Conservation (phyloP, 441 rosid species). For the Erodium chrysanthum region DNA sequence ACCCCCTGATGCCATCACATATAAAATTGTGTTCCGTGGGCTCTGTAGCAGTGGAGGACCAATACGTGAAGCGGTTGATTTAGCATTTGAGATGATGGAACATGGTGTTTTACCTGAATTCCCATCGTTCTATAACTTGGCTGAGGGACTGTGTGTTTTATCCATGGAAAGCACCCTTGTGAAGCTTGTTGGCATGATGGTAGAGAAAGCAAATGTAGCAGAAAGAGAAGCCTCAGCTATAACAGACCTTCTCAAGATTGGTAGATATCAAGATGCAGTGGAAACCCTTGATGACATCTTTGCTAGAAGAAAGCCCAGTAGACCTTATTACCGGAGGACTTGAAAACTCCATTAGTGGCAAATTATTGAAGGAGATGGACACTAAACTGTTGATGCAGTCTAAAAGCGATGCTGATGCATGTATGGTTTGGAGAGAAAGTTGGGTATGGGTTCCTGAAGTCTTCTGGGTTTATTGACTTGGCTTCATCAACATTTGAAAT, state of each 20-base stretch:
- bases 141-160: constrained; percentile 70
- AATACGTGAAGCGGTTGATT: constrained; percentile 76
- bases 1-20: constrained; percentile 54
- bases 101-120: constrained; percentile 70
- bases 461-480: too few relatives aligned
- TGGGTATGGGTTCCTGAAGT: too few relatives aligned
- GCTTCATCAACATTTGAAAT: not conserved
- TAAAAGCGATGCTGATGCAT: not conserved
- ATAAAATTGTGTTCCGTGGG: constrained; percentile 68
- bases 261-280: constrained; percentile 68
- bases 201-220: constrained; percentile 57
- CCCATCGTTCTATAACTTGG: constrained; percentile 64
- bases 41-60: constrained; percentile 78
- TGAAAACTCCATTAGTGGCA: not conserved
- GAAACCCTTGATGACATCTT: constrained; percentile 53
- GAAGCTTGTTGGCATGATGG: constrained; percentile 50
- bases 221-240: constrained; percentile 56
- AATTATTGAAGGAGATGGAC: too few relatives aligned
- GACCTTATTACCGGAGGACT: constrained; percentile 27
- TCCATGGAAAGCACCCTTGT: constrained; percentile 60
- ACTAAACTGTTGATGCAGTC: not conserved
- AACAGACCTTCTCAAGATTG: constrained; percentile 56
- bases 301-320: constrained; percentile 34
- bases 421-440: not conserved
- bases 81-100: constrained; percentile 59